These are phyloP conservation scores for Actinomucor elegans DNA, from an alignment of 371 early-diverging fungal genomes.

Conservation along the genomic window DNA sequence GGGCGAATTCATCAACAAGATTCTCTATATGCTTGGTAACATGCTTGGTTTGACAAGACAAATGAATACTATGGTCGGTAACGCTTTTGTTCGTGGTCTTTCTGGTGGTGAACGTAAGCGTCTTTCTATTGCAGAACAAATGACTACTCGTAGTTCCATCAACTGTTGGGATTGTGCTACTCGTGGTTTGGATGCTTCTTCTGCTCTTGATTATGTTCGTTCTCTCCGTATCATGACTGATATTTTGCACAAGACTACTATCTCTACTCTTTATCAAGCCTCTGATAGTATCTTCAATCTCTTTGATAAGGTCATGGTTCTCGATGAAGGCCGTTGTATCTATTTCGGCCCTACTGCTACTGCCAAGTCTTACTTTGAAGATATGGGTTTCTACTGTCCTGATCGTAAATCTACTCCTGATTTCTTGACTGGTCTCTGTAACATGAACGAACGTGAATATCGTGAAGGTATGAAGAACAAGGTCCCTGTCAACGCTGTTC, in stretches of 20 bases:
- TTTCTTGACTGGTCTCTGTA: conserved; percentile 73
- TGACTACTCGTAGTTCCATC: conserved; percentile 64
- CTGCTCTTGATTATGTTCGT: conserved; percentile 68
- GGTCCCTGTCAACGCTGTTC: conserved; percentile 50
- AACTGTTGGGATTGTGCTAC: conserved; percentile 78
- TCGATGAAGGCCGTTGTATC: conserved; percentile 63
- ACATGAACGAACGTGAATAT: conserved; percentile 61
- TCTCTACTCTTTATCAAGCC: conserved; percentile 64
- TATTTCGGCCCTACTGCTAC: conserved; percentile 60
- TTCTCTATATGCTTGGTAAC: conserved; percentile 46
- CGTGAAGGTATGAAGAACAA: conserved; percentile 53
- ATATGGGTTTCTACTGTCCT: conserved; percentile 68
- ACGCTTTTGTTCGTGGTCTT: conserved; percentile 68
- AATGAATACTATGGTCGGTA: conserved; percentile 71
- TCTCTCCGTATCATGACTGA: conserved; percentile 60
- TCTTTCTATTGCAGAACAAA: conserved; percentile 73
- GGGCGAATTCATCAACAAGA: conserved; percentile 29
- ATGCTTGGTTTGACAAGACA: conserved; percentile 60
- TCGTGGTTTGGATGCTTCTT: conserved; percentile 84
- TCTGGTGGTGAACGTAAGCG: conserved; percentile 80
- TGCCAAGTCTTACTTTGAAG: conserved; percentile 55
- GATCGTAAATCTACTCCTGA: conserved; percentile 78
- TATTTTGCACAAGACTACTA: conserved; percentile 55
- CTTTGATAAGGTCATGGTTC: conserved; percentile 67
- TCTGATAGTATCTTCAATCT: conserved; percentile 64